Percentiles rank a stretch among this genome's conserved stretches.
These are phyloP conservation scores for Exophiala phaeomuriformis DNA, from an alignment of 2,329 filamentous ascomycete species.

Conservation along the genomic window DNA sequence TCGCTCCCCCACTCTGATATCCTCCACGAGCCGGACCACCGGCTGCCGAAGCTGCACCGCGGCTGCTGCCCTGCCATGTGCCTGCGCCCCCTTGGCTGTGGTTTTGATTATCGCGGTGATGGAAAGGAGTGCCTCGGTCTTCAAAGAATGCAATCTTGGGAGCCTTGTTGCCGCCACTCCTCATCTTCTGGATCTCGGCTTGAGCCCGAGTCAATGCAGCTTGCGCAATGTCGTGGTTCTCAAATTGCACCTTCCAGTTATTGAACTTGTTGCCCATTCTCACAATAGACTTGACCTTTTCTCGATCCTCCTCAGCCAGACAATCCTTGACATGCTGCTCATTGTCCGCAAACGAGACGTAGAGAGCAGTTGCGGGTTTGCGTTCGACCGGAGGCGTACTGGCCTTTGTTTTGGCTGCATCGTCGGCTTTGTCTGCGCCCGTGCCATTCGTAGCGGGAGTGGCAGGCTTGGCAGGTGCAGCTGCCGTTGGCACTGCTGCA, in stretches of 20 bases:
- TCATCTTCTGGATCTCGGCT: slow-evolving; percentile 65
- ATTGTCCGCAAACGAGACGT: slow-evolving; percentile 76
- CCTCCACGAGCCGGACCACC: slow-evolving; percentile 54
- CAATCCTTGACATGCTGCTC: slow-evolving; percentile 77
- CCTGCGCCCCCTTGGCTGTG: slow-evolving; percentile 44
- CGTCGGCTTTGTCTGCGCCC: slow-evolving; percentile 39
- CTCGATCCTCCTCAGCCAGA: slow-evolving; percentile 73
- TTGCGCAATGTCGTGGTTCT: slow-evolving; percentile 70
- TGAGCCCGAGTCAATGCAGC: slow-evolving; percentile 62
- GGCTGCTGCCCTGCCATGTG: slow-evolving; percentile 49
- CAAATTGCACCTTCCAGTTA: slow-evolving; percentile 83
- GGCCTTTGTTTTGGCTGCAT: slow-evolving; percentile 55
- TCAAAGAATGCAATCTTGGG: slow-evolving; percentile 79
- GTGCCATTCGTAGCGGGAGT: slow-evolving; percentile 44
- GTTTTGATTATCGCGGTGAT: slow-evolving; percentile 30
- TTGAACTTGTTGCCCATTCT: slow-evolving; percentile 57
- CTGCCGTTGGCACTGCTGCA: slow-evolving; percentile 27
- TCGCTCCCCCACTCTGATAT: slow-evolving; percentile 78
- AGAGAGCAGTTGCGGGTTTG: slow-evolving; percentile 70
- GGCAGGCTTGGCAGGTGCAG: slow-evolving; percentile 36
- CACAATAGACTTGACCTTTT: slow-evolving; percentile 71
- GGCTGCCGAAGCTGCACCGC: slow-evolving; percentile 56
- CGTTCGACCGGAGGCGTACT: slow-evolving; percentile 45
- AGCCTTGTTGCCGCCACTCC: slow-evolving; percentile 63
- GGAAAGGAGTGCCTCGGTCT: slow-evolving; percentile 48